Base-by-base conservation (phyloP, 2,329 filamentous ascomycete species). In the Pseudogymnoascus sp. region DNA sequence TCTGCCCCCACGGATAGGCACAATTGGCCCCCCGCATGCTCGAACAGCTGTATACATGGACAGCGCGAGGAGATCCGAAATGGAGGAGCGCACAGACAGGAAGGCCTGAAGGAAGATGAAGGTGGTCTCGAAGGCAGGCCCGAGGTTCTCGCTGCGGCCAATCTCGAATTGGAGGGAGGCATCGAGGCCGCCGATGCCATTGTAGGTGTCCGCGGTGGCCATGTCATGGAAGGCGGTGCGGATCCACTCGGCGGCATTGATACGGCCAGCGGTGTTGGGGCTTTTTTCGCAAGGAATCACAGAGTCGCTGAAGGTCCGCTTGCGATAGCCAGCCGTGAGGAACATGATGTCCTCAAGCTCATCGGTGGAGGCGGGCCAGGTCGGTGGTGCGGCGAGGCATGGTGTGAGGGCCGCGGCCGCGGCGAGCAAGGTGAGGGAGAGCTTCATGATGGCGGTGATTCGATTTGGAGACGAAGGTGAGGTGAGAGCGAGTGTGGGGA, bases 321-420 rank as follows among this genome's bases (percentile, higher is more conserved):
- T 77, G 53, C 78, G 76, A 69, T 84, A 82, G 2, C 82, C 83
- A 35, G 77, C 75, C 61, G 82, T 80, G 68, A 87, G 81, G 69
- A 80, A 85, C 77, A 87, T 83, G 67, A 87, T 81, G 71, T 86
- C 84, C 72, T 88, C 85, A 64, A 88, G 74, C 70, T 87, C 84
- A 68, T 88, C 85, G 17, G 79, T 79, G 11, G 77, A 69, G 1
- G 82, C 80, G 1, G 85, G 85, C 85, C 85, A 88, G 68, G 83
- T 87, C 33, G 81, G 82, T 66, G 82, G 79, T 23, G 82, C 79
- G 56, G 50, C 40, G 11, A 60, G 17, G 17, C 46, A 53, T 6
- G 46, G 46, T 26, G 61, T 63, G n/a, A 66, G 23, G 7, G 63
- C 63, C 2, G 64, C 64, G 21, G 65, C 42, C 42, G 65, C 63